phyloP scores from a whole-genome alignment of 2,329 filamentous ascomycete genomes.

The Clonostachys rosea region DNA sequence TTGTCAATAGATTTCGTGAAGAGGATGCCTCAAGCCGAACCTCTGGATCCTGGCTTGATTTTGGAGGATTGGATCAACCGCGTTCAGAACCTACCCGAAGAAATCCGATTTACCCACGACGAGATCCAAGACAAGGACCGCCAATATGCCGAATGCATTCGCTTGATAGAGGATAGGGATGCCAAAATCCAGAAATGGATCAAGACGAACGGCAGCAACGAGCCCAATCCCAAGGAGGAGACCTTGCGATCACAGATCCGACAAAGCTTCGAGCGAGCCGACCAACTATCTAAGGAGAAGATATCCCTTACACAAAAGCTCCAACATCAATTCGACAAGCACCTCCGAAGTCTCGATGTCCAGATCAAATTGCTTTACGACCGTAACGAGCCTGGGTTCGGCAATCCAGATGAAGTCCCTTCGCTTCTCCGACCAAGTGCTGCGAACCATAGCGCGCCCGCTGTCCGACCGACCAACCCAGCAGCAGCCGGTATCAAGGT shows the following conservation, averaged over 20 bases:
- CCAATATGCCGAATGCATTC: slow-evolving; percentile 63
- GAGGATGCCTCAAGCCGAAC: slow-evolving; percentile 59
- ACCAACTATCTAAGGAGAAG: slow-evolving; percentile 72
- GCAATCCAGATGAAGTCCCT: slow-evolving; percentile 57
- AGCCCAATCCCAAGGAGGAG: slow-evolving; percentile 72
- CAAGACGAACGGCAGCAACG: slow-evolving; percentile 69
- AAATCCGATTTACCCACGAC: slow-evolving; percentile 78
- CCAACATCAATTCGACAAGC: slow-evolving; percentile 55
- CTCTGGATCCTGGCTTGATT: slow-evolving; percentile 62
- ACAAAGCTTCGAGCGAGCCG: slow-evolving; percentile 64
- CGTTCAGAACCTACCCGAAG: slow-evolving; percentile 75
- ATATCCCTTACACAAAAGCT: slow-evolving; percentile 63
- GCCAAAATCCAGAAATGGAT: slow-evolving; percentile 77
- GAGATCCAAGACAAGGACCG: slow-evolving; percentile 79
- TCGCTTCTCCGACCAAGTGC: slow-evolving; percentile 56
- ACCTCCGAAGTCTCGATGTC: slow-evolving; percentile 56
- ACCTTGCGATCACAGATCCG: slow-evolving; percentile 59
- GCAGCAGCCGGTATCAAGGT: slow-evolving; percentile 20
- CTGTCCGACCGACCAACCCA: slow-evolving; percentile 35
- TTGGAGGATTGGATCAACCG: slow-evolving; percentile 74
- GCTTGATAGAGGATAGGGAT: slow-evolving; percentile 68
- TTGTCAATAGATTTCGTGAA: slow-evolving; percentile 65
- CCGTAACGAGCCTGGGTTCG: slow-evolving; percentile 56
- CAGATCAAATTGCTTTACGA: slow-evolving; percentile 60
- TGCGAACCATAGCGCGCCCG: slow-evolving; percentile 40